These are phyloP conservation scores for Saccharomycopsis schoenii DNA, from an alignment of 805 yeast species.

Conservation along the genomic window DNA sequence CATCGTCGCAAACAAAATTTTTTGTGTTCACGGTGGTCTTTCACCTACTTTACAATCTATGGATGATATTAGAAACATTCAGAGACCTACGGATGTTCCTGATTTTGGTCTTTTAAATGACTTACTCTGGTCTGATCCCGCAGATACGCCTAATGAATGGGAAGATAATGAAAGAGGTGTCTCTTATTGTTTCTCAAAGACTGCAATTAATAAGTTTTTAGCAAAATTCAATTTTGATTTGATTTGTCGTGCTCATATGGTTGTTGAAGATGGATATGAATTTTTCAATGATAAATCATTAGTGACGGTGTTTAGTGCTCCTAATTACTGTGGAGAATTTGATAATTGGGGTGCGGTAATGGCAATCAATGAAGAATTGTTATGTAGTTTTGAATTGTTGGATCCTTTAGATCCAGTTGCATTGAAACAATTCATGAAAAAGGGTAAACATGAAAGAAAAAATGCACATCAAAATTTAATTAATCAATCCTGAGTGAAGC, in stretches of 20 bases:
- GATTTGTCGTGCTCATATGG: conserved; percentile 81
- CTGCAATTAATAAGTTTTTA: conserved; percentile 62
- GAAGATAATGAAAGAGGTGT: conserved; percentile 79
- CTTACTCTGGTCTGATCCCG: conserved; percentile 79
- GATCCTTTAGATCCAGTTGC: conserved; percentile 44
- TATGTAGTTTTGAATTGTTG: conserved; percentile 62
- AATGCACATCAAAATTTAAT: not conserved
- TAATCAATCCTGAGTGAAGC: not conserved
- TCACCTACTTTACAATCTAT: conserved; percentile 61
- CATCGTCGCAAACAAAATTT: conserved; percentile 88
- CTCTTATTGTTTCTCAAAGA: conserved; percentile 65
- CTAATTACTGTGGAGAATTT: conserved; percentile 77
- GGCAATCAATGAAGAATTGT: conserved; percentile 57
- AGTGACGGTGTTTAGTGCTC: conserved; percentile 75
- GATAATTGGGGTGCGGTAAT: conserved; percentile 74
- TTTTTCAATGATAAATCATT: conserved; percentile 64
- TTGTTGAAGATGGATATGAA: conserved; percentile 82
- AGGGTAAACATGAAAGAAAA: conserved; percentile 17
- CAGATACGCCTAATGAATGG: conserved; percentile 50
- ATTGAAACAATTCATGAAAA: conserved; percentile 48
- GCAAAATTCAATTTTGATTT: conserved; percentile 59
- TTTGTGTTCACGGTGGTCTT: conserved; percentile 79
- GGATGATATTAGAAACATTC: conserved; percentile 59
- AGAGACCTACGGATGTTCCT: conserved; percentile 78
- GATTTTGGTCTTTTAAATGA: conserved; percentile 72